Conservation (phyloP, 2,329 filamentous ascomycete species). For the Onygenales sp. region DNA sequence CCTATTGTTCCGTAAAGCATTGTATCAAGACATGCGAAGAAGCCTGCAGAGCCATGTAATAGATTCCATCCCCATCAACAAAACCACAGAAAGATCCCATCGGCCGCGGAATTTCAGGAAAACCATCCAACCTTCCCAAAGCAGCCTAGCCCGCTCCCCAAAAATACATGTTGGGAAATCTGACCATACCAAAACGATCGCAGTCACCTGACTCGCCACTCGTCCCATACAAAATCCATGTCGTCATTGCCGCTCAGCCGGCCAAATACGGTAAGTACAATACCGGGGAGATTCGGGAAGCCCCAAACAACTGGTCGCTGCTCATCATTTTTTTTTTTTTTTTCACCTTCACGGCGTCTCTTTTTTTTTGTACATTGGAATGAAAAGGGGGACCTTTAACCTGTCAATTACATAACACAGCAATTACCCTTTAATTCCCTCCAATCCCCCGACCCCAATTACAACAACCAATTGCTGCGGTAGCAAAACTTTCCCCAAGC, state of each 20-base stretch:
- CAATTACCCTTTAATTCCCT: not conserved
- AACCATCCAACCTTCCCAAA: not conserved
- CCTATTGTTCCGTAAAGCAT: no score
- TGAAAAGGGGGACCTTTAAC: not conserved
- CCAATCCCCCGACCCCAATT: no score
- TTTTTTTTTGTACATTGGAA: not conserved
- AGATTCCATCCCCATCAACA: no score
- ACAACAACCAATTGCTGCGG: no score
- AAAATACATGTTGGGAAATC: not conserved
- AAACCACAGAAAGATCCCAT: no score
- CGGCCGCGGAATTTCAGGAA: no score
- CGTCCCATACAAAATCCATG: no score
- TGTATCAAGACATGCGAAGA: no score
- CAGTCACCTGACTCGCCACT: not conserved
- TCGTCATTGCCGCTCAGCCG: not conserved
- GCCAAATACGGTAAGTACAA: not conserved
- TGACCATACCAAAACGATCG: not conserved
- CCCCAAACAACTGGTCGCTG: not conserved
- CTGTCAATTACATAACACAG: not conserved
- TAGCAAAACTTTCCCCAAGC: no score
- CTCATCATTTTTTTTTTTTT: not conserved
- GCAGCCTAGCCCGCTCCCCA: not conserved
- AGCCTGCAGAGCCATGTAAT: no score
- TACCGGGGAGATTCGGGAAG: conserved; percentile 8
- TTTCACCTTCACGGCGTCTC: not conserved